Evolutionary conservation across 1,284 basidiomycete species (phyloP).

Genomic region (Hemileia vastatrix): DNA sequence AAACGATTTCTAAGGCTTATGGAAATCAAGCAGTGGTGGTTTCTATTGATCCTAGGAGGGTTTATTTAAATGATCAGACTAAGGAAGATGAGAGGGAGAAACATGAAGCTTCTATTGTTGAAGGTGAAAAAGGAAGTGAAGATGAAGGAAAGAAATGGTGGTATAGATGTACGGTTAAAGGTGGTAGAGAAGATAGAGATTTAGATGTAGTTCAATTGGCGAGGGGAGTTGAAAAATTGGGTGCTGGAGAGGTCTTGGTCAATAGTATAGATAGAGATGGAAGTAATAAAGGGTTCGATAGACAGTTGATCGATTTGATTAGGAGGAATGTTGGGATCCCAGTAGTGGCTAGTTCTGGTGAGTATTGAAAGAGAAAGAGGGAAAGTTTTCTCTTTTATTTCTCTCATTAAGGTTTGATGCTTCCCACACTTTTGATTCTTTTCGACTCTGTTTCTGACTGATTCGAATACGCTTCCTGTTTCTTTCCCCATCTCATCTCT

Average conservation of each 20-base stretch:
- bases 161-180: slow-evolving; percentile 95
- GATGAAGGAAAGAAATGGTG: slow-evolving; percentile 74
- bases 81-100: slow-evolving; percentile 55
- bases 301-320: slow-evolving; percentile 66
- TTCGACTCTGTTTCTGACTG: too few species aligned
- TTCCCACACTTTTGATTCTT: too few species aligned
- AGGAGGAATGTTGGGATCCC: slow-evolving; percentile 71
- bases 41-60: slow-evolving; percentile 82
- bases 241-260: slow-evolving; percentile 86
- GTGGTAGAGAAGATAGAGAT: slow-evolving; percentile 72
- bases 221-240: slow-evolving; percentile 72
- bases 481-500: too few species aligned
- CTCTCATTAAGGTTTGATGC: too few species aligned
- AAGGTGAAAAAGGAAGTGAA: slow-evolving; percentile 61
- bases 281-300: slow-evolving; percentile 81
- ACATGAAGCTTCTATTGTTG: slow-evolving; percentile 41
- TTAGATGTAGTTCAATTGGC: slow-evolving; percentile 92
- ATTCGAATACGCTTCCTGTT: too few species aligned
- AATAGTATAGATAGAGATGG: slow-evolving; percentile 97
- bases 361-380: too few species aligned
- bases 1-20: slow-evolving; percentile 79
- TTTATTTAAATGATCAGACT: slow-evolving; percentile 60
- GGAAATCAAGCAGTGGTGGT: slow-evolving; percentile 97
- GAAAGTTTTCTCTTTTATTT: too few species aligned
- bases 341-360: slow-evolving; percentile 83